Evolutionary conservation across 2,329 filamentous ascomycete genomes (phyloP).

Genomic region (Dendrostoma leiphaemia): DNA sequence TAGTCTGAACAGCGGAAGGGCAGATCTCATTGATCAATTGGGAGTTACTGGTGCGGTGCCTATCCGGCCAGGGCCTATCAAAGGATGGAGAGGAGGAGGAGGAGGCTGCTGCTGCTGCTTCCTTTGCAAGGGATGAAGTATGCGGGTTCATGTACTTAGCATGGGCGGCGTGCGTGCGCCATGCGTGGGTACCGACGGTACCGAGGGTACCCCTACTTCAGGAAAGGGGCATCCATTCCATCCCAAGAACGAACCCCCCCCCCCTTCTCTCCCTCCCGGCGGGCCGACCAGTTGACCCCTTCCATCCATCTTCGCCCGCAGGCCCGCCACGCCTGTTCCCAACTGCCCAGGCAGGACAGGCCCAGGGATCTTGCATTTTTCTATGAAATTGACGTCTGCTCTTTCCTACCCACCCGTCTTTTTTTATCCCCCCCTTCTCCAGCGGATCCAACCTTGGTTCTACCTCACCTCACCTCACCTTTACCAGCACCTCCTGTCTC

Average conservation of each 20-base stretch:
- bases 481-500: neutral
- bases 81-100: too few relatives aligned
- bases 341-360: neutral
- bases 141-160: neutral
- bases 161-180: neutral
- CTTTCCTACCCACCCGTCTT: neutral
- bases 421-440: conserved; percentile 1
- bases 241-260: too few relatives aligned
- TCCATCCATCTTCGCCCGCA: neutral
- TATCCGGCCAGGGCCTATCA: too few relatives aligned
- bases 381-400: conserved; percentile 8
- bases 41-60: too few relatives aligned
- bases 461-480: neutral
- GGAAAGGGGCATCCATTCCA: neutral
- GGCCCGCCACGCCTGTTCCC: neutral
- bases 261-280: too few relatives aligned
- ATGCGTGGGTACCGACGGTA: too few relatives aligned
- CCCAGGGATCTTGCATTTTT: neutral
- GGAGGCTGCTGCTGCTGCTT: too few relatives aligned
- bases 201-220: neutral
- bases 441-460: neutral
- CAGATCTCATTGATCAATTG: too few relatives aligned
- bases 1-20: too few relatives aligned
- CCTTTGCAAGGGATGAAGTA: too few relatives aligned
- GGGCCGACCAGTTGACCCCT: too few relatives aligned